Evolutionary conservation across 2,329 filamentous ascomycete genomes (phyloP).

Genomic region (Cercospora berteroae): DNA sequence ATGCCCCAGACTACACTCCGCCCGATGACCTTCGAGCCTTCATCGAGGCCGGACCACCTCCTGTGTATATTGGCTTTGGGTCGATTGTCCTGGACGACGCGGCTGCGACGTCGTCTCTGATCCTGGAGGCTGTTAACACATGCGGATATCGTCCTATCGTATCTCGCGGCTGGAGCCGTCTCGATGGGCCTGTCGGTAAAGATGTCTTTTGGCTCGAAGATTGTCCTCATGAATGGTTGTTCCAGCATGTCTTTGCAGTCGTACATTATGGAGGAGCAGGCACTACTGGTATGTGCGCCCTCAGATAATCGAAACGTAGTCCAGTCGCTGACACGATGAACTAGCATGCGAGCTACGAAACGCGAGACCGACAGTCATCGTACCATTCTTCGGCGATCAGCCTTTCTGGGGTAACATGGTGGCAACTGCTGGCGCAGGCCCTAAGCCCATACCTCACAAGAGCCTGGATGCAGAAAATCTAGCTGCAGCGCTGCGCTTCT

Average conservation of each 20-base stretch:
- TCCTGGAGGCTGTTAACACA: background rate
- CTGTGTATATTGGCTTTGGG: background rate
- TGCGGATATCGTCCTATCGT: background rate
- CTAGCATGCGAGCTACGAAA: slow-evolving; percentile 67
- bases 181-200: slow-evolving; percentile 61
- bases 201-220: slow-evolving; percentile 71
- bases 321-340: background rate
- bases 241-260: slow-evolving; percentile 63
- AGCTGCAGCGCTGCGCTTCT: slow-evolving; percentile 67
- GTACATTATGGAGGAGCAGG: slow-evolving; percentile 77
- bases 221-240: slow-evolving; percentile 74
- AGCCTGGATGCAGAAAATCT: slow-evolving; percentile 61
- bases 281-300: slow-evolving; percentile 51
- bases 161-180: slow-evolving; percentile 57
- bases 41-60: background rate
- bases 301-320: background rate
- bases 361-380: slow-evolving; percentile 69
- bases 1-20: background rate
- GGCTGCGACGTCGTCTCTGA: background rate
- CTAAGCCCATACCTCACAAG: slow-evolving; percentile 67
- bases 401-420: slow-evolving; percentile 77
- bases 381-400: slow-evolving; percentile 78
- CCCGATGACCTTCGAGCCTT: background rate
- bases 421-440: slow-evolving; percentile 61
- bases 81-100: background rate